Evolutionary conservation across 2,329 filamentous ascomycete species (phyloP).

Genomic region (Annulohypoxylon truncatum): DNA sequence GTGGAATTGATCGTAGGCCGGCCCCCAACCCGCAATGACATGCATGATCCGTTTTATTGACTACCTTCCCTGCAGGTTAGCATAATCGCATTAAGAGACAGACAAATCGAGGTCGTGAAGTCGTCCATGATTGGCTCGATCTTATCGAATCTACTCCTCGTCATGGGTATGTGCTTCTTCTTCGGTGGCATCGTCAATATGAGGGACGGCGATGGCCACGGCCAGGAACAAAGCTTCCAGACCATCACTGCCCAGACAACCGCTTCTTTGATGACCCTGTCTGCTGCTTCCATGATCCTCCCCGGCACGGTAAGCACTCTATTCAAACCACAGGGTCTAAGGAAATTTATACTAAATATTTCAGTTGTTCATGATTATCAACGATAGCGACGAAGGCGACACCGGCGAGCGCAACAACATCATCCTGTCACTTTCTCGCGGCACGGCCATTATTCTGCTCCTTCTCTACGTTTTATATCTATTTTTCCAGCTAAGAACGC

Average conservation of each 20-base stretch:
- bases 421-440: constrained; percentile 78
- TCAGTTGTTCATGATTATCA: constrained; percentile 74
- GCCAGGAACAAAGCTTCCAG: constrained; percentile 78
- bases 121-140: constrained; percentile 97
- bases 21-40: constrained; percentile 28
- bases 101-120: constrained; percentile 95
- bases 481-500: constrained; percentile 80
- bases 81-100: constrained; percentile 86
- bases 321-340: not conserved
- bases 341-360: constrained; percentile 35
- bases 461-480: constrained; percentile 81
- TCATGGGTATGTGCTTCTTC: constrained; percentile 83
- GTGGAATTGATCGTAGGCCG: constrained; percentile 78
- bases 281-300: constrained; percentile 81
- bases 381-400: constrained; percentile 51
- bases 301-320: constrained; percentile 70
- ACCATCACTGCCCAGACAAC: constrained; percentile 82
- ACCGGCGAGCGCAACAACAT: constrained; percentile 61
- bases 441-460: constrained; percentile 80
- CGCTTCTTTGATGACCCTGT: constrained; percentile 78
- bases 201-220: constrained; percentile 65
- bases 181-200: constrained; percentile 76
- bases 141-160: constrained; percentile 91
- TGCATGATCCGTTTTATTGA: constrained; percentile 31
- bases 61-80: constrained; percentile 71